Evolutionary conservation across 352 stramenopile species (phyloP).

Genomic region (Globisporangium nagaii): DNA sequence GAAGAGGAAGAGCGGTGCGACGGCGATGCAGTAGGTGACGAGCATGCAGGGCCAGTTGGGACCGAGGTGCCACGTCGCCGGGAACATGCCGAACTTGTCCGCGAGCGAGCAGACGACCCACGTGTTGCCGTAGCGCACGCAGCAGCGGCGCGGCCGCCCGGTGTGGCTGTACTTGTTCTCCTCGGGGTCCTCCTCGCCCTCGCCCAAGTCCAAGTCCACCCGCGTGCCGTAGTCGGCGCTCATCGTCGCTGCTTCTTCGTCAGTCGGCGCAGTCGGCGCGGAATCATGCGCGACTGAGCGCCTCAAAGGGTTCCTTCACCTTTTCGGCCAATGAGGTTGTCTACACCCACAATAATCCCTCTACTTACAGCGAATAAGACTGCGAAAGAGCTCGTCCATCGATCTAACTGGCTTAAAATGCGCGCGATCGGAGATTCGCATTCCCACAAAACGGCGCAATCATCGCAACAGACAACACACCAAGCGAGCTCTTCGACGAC

Average conservation of each 20-base stretch:
- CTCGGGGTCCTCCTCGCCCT: neutral
- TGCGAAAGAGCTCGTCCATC: too few species aligned
- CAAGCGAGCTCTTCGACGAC: too few species aligned
- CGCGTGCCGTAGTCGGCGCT: conserved; percentile 9
- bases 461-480: too few species aligned
- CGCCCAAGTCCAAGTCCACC: conserved; percentile 3
- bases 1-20: conserved; percentile 51
- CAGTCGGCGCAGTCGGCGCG: neutral
- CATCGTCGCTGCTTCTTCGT: conserved; percentile 4
- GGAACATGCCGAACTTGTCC: conserved; percentile 47
- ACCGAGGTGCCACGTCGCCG: conserved; percentile 54
- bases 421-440: too few species aligned
- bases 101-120: conserved; percentile 51
- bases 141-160: conserved; percentile 17
- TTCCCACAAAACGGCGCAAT: too few species aligned
- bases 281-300: too few species aligned
- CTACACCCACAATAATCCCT: too few species aligned
- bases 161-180: conserved; percentile 11
- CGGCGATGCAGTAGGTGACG: conserved; percentile 61
- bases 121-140: conserved; percentile 51
- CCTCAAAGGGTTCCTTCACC: too few species aligned
- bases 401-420: too few species aligned
- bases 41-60: conserved; percentile 73
- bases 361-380: too few species aligned
- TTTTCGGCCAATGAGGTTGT: too few species aligned